These are phyloP conservation scores for Cercospora nicotianae DNA, from an alignment of 2,329 filamentous ascomycete species.

Conservation along the genomic window DNA sequence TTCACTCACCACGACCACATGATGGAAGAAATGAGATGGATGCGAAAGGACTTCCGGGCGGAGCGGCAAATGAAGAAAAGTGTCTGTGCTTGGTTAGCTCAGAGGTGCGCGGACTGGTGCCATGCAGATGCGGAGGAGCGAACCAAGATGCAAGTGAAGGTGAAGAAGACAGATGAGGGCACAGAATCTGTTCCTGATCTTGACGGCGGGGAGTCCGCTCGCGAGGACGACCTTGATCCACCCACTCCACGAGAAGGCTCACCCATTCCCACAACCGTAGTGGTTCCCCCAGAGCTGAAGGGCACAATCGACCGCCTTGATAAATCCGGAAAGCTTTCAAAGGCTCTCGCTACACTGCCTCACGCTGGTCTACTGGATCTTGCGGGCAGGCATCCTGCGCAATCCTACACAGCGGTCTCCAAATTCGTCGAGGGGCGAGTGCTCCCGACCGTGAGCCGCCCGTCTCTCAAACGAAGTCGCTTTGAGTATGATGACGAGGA, in stretches of 20 bases:
- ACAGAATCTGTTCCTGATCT: slow-evolving; percentile 33
- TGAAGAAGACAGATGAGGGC: slow-evolving; percentile 43
- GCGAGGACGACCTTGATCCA: slow-evolving; percentile 35
- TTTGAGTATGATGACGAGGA: slow-evolving; percentile 74
- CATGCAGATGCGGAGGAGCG: slow-evolving; percentile 63
- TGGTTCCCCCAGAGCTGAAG: slow-evolving; percentile 35
- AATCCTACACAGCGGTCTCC: slow-evolving; percentile 59
- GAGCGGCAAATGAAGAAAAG: slow-evolving; percentile 92
- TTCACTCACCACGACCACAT: slow-evolving; percentile 82
- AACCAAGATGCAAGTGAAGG: slow-evolving; percentile 66
- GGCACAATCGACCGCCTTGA: slow-evolving; percentile 30
- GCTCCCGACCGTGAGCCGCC: slow-evolving; percentile 63
- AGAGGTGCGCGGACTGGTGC: slow-evolving; percentile 82
- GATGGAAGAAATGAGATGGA: slow-evolving; percentile 93
- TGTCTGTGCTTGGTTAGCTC: slow-evolving; percentile 74
- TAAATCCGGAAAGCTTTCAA: slow-evolving; percentile 31
- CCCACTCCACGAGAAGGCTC: slow-evolving; percentile 29
- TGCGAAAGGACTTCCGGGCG: slow-evolving; percentile 93
- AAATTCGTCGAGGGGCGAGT: slow-evolving; percentile 84
- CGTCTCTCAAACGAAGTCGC: slow-evolving; percentile 74
- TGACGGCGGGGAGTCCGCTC: slow-evolving; percentile 35
- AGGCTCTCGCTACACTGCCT: slow-evolving; percentile 34
- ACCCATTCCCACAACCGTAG: slow-evolving; percentile 24
- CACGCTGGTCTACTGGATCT: slow-evolving; percentile 24
- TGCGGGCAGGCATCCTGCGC: slow-evolving; percentile 9